Base-by-base conservation (phyloP, 1,284 basidiomycete genomes). In the Phellopilus nigrolimitatus region DNA sequence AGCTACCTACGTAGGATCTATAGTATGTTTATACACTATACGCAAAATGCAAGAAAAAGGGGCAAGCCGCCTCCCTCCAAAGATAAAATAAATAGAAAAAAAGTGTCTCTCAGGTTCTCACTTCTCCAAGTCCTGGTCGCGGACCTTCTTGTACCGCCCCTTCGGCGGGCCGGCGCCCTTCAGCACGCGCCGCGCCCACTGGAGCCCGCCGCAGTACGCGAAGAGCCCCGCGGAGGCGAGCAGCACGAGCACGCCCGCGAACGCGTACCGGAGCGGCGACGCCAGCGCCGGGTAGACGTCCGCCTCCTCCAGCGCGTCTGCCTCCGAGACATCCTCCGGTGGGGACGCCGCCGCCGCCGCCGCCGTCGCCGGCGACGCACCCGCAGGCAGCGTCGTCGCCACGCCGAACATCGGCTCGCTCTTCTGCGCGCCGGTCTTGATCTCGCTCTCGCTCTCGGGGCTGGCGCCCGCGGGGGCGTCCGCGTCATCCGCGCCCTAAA, bases 141-240 rank as follows among this genome's bases (percentile, higher is more conserved):
- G 63, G 21, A 84, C 68, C 55, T 69, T 73, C 48, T 70, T 72
- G 61, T 84, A 84, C 21, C 28, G 17, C 17, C 53, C 43, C 24
- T 69, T 67, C 7, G 64, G 65, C 46, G 65, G 62, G 45, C 62
- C 59, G 22, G 61, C 62, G 31, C 64, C 59, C 41, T 67, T 69
- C 41, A 76, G 47, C 15, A 75, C 49, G 31, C 74, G 71, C 36
- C 72, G 70, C 48, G 75, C 57, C 60, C 68, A 71, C 42, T 71
- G 71, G 41, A 70, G 42, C 22, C 80, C 80, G 31, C 82, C 80
- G 34, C 82, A 68, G 67, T 74, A 82, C 53, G 76, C 61, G 57
- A 84, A 81, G n/a, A 77, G 63, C 9, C 64, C 76, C n/a, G 69
- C 71, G 21, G 74, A 66, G 28, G 74, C 63, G 1, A 72, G 73